Evolutionary conservation across 352 stramenopile genomes (phyloP), one percentile per base, ranked within the genome.

Genomic region (Phytophthora colocasiae): DNA sequence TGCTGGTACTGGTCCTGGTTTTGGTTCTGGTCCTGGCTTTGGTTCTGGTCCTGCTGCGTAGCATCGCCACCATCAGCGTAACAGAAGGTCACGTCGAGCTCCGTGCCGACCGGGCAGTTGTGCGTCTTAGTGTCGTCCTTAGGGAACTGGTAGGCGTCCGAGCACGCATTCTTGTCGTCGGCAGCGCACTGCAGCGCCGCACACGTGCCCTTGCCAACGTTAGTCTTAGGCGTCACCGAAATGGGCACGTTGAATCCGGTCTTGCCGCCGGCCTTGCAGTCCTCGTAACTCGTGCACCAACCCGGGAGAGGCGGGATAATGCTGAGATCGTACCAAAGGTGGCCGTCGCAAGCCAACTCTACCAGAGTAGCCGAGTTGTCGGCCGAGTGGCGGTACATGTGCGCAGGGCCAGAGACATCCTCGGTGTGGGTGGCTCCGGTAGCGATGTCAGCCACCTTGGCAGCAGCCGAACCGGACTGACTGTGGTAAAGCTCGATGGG

Each of bases 101-200:
- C 65, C 3, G 71, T 75, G 17, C 59, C 66, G 3, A 32, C 44
- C 0, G 77, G 71, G 26, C 84, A 93, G 45, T 73, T 73, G 69
- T 84, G 81, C n/a, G 74, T 92, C 73, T 93, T 93, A 43, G 54
- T 71, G 58, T 91, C 69, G 62, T 90, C 84, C 52, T 45, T 69
- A 5, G 84, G 84, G 63, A 69, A 93, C 14, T 81, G 68, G 69
- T 93, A 93, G 9, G 78, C 84, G 40, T 90, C 80, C 8, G 58
- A 39, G 56, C 82, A 91, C 4, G 47, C 10, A 0, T 52, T 26
- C 27, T 75, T 59, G 60, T 76, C 69, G 29, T 83, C 65, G 0
- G 31, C 24, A 0, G 61, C 52, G 14, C 83, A 90, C 6, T 60
- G 46, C 9, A 93, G 50, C 15, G 46, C 19, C 9, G 49, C 22